These are phyloP conservation scores for Adansonia gregorii DNA, from an alignment of 441 rosid genomes.

Conservation along the genomic window DNA sequence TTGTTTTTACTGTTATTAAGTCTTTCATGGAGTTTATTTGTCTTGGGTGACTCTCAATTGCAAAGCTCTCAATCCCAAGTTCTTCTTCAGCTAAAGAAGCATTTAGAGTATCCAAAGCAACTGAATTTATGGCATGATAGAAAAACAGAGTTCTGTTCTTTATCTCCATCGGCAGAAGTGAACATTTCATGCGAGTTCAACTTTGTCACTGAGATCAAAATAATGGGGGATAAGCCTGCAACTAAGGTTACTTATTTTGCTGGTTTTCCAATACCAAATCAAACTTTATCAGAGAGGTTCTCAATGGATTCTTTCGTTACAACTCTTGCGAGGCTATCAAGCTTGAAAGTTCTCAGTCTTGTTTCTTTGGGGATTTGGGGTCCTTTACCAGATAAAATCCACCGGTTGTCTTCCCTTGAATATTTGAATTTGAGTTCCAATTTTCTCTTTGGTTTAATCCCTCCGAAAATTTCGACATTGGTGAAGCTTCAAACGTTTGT, in stretches of 20 bases:
- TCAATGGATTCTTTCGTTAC: conserved; percentile 81
- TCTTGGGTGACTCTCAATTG: conserved; percentile 52
- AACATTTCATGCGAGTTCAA: conserved; percentile 65
- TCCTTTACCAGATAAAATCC: conserved; percentile 79
- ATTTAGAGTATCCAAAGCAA: conserved; percentile 74
- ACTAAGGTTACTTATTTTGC: conserved; percentile 52
- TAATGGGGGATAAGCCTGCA: conserved; percentile 73
- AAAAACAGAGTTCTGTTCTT: conserved; percentile 69
- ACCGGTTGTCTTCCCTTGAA: conserved; percentile 70
- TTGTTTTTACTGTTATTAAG: conserved; percentile 37
- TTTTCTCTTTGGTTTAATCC: conserved; percentile 71
- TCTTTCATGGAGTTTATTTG: conserved; percentile 50
- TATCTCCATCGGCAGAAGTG: conserved; percentile 60
- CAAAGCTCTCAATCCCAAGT: conserved; percentile 66
- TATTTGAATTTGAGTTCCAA: conserved; percentile 87
- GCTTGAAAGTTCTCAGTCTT: conserved; percentile 72
- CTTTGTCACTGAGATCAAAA: conserved; percentile 69
- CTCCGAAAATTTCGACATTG: conserved; percentile 72
- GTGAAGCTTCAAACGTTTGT: conserved; percentile 63
- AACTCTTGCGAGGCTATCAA: conserved; percentile 76
- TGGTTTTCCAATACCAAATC: conserved; percentile 62
- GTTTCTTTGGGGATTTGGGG: conserved; percentile 95
- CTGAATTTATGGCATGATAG: conserved; percentile 62
- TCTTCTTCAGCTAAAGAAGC: conserved; percentile 75
- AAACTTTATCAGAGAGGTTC: conserved; percentile 71